Evolutionary conservation across 1,139 yeast species (phyloP).

Genomic region (Candida sp.): DNA sequence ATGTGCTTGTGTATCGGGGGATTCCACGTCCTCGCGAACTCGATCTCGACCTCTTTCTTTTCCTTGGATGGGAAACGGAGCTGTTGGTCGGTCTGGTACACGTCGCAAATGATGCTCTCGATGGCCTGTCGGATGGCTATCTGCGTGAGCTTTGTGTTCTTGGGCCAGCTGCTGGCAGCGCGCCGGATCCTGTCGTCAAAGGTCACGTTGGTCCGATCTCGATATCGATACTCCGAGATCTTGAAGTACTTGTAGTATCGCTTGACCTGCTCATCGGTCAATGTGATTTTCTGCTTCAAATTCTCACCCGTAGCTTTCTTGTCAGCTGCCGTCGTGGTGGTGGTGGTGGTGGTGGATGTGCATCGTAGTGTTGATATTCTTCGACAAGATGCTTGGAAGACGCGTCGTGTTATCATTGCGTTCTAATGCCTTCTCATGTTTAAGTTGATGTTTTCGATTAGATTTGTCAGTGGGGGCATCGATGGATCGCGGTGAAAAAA

Average conservation of each 20-base stretch:
- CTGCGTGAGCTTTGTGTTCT: neutral
- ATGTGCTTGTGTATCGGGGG: neutral
- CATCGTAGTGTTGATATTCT: neutral
- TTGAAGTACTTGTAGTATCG: slow-evolving; percentile 2
- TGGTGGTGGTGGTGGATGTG: neutral
- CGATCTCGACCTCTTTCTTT: neutral
- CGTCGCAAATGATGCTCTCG: slow-evolving; percentile 1
- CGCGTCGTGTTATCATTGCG: neutral
- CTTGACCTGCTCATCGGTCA: slow-evolving; percentile 1
- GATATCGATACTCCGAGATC: neutral
- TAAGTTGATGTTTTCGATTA: too few relatives aligned
- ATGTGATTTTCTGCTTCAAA: neutral
- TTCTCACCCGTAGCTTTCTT: neutral
- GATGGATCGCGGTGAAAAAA: too few relatives aligned
- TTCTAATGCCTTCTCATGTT: too few relatives aligned
- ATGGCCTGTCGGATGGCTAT: neutral
- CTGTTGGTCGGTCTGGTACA: neutral
- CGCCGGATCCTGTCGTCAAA: too few relatives aligned
- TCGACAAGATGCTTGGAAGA: neutral
- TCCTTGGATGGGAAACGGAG: neutral
- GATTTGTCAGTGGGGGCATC: too few relatives aligned
- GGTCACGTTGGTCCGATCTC: too few relatives aligned
- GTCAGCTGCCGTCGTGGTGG: neutral
- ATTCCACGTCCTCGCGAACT: neutral
- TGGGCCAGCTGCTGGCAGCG: neutral